Evolutionary conservation across 1,284 basidiomycete genomes (phyloP), one percentile per base, ranked within the genome.

Genomic region (Leccinum pachyderme): DNA sequence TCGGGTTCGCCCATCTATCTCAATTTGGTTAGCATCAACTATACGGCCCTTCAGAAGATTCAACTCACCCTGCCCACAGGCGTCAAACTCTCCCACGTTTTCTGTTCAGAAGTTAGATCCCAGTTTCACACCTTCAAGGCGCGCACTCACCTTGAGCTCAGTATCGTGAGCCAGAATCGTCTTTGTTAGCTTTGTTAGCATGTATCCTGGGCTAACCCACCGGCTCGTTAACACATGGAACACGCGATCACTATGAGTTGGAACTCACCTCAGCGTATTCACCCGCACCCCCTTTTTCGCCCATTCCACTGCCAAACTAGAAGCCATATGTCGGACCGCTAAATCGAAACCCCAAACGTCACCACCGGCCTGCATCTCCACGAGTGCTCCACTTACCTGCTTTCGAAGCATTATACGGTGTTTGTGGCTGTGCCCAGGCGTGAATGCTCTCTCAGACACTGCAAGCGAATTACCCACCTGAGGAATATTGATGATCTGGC

Each of bases 381-480:
- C 28, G 15, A 9, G 11, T 25, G 4, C 7, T 0, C 3, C 35
- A 62, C 78, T 62, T 62, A 86, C 87, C 88, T 47, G 89, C 89
- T 76, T 91, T 95, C 45, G 93, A 95, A n/a, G 92, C 89, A 72
- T 98, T 98, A 75, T 98, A 98, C 0, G 95, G 95, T 2, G 92
- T 91, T 81, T 98, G 95, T 37, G 83, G 84, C 82, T 97, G 79
- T 57, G 64, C 32, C 52, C 44, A 18, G 2, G 35, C 18, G 35
- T 56, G 28, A 48, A 39, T 28, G 33, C 18, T 8, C 3, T 12
- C 12, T 9, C 11, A 24, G 25, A 3, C 1, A 22, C 29, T 22
- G 33, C 15, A 13, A 49, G 28, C 12, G 25, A 15, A 45, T 33
- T 8, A 55, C 66, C 29, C 57, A 87, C 86, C 78, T 87, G 86